Base-by-base conservation (phyloP, 805 yeast species). In the Candida caryicola region DNA sequence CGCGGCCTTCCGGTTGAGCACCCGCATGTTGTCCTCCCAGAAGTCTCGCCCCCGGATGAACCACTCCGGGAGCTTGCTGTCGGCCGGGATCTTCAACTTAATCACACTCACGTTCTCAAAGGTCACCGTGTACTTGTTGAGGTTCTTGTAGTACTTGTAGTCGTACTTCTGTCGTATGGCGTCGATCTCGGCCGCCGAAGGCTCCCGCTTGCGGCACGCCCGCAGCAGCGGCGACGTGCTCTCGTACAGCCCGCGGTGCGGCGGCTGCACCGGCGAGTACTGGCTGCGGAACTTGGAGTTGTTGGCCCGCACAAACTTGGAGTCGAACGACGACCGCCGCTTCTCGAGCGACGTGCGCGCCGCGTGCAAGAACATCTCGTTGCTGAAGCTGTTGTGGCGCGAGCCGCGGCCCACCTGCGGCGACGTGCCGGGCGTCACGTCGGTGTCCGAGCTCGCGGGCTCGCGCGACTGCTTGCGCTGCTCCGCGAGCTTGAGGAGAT, bases 1-100 rank as follows among this genome's bases (percentile, higher is more conserved):
- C n/a, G n/a, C n/a, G n/a, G n/a, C n/a, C n/a, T n/a, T n/a, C n/a
- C n/a, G n/a, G n/a, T n/a, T n/a, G n/a, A n/a, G n/a, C n/a, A n/a
- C n/a, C n/a, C 36, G 34, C 40, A 46, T 56, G n/a, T 58, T 70
- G 33, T 58, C 60, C 47, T 83, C 89, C 95, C 91, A 85, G 37
- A 66, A 52, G 43, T 79, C 74, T 41, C 90, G 59, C 41, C 84
- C 85, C 21, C 63, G 58, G 15, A 66, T 66, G 50, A 86, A 85
- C 96, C 96, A 88, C 1, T 55, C 64, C 0, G 95, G 95, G n/a
- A 88, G 65, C 29, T 72, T 66, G 9, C 68, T 60, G 35, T 81
- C 88, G 6, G 71, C 64, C 0, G 95, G 95, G 5, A 85, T 68
- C 35, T 64, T 65, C 37, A 79, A 53, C 46, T 62, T 64, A 28